phyloP scores from a whole-genome alignment of 139 green algal genomes.

The Coccomyxa sp. region DNA sequence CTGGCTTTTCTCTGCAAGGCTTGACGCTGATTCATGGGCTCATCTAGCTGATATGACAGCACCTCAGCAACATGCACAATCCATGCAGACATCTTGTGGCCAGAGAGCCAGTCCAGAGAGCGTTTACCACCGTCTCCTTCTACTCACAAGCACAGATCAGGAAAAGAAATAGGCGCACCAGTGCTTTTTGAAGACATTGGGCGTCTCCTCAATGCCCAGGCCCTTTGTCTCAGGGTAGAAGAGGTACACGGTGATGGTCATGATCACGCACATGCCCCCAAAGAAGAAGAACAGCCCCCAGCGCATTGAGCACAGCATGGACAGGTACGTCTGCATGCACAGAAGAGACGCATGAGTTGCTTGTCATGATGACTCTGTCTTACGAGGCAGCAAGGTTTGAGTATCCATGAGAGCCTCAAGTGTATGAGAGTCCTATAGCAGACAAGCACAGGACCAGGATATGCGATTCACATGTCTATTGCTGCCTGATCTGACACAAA shows the following conservation, averaged over 20 bases:
- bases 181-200: conserved; percentile 37
- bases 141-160: too few species aligned
- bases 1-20: neutral
- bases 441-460: too few species aligned
- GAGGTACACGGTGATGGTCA: conserved; percentile 43
- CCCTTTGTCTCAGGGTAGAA: conserved; percentile 59
- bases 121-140: too few species aligned
- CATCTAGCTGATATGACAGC: neutral
- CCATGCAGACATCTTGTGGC: neutral
- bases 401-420: too few species aligned
- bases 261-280: conserved; percentile 34
- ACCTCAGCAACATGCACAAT: neutral
- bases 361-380: too few species aligned
- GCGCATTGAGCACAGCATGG: conserved; percentile 24
- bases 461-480: too few species aligned
- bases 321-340: conserved; percentile 53
- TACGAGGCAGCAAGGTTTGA: too few species aligned
- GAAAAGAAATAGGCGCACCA: conserved; percentile 17
- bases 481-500: too few species aligned
- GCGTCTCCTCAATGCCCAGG: conserved; percentile 49
- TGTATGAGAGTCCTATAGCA: too few species aligned
- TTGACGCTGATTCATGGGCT: neutral
- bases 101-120: neutral
- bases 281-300: conserved; percentile 32
- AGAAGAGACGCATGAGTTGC: too few species aligned